Percentiles rank a stretch among this genome's conserved stretches.
phyloP scores from a whole-genome alignment of 164 flowering plant species.

The Annona squamosa region DNA sequence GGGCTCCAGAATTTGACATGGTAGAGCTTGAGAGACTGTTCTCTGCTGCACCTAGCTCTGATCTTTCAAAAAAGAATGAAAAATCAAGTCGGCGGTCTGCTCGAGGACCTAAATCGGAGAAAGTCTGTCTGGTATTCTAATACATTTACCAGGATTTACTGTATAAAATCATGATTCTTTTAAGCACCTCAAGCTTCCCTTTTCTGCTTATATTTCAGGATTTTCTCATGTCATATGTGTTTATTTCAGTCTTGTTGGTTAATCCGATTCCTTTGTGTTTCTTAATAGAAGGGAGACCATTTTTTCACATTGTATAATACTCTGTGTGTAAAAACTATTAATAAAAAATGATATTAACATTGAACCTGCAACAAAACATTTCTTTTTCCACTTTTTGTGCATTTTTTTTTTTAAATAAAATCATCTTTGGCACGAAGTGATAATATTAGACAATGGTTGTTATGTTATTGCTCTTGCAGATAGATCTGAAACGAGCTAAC shows the following conservation, averaged over 20 bases:
- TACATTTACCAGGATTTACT: background rate
- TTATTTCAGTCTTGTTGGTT: too few species aligned
- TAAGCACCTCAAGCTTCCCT: constrained; percentile 3
- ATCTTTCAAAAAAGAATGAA: constrained; percentile 32
- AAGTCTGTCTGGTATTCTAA: constrained; percentile 74
- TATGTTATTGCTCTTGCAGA: constrained; percentile 40
- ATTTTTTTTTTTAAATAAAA: too few species aligned
- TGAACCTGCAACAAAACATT: too few species aligned
- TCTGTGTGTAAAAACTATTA: too few species aligned
- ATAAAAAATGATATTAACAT: too few species aligned
- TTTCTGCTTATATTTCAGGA: background rate
- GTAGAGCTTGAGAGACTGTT: constrained; percentile 88
- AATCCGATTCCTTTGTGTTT: too few species aligned
- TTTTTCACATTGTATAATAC: too few species aligned
- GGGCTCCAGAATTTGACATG: constrained; percentile 95
- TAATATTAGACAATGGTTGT: too few species aligned
- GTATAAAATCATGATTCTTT: background rate
- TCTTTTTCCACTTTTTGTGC: too few species aligned
- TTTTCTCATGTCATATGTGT: too few species aligned
- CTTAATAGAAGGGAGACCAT: too few species aligned
- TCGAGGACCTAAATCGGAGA: constrained; percentile 54
- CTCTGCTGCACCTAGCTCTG: constrained; percentile 63
- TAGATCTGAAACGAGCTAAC: constrained; percentile 81
- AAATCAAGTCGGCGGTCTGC: constrained; percentile 47
- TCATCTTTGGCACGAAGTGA: too few species aligned